Base-by-base conservation (phyloP, 1,139 yeast genomes). In the Candida sp. region DNA sequence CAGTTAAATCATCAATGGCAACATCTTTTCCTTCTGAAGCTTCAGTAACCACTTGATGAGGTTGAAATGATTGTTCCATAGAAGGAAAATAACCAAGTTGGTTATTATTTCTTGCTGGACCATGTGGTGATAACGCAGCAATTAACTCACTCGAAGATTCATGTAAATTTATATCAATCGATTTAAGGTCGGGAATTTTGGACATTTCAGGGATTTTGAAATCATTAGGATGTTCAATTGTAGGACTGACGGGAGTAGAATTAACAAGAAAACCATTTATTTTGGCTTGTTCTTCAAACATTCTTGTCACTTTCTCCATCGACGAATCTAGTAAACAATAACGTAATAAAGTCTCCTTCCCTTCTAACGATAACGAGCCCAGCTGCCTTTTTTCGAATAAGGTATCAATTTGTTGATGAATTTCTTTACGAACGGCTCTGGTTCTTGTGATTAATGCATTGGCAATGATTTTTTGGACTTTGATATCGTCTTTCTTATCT, bases 1-100 rank as follows among this genome's bases (percentile, higher is more conserved):
- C 95, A 0, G 93, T 85, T 27, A 75, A 66, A 44, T 80, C 73
- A 64, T 85, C 93, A 46, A 85, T 72, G 1, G 89, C 82, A 5
- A 75, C 70, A 41, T 65, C 66, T 39, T 63, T 67, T 32, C 85
- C 87, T 44, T 77, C 78, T 7, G 78, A 76, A 21, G 77, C 70
- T 0, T 79, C 70, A 40, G 81, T 87, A 32, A 75, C 68, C 61
- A 84, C 87, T 55, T 78, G 79, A 64, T 84, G 93, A 2, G 91
- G 91, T 45, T 73, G 70, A 43, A 76, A 66, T 4, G 60, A 57
- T 37, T 58, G 65, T 15, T 63, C 66, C 9, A 47, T 43, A 21
- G 45, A 54, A 35, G 52, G 60, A 43, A 64, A 64, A 44, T 54
- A 61, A 9, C 65, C 61, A 39, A 51, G 46, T 43, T 6, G 33